Evolutionary conservation across 495 filamentous ascomycete genomes (phyloP), one percentile per base, ranked within the genome.

Genomic region (Tuber umbilicatum): DNA sequence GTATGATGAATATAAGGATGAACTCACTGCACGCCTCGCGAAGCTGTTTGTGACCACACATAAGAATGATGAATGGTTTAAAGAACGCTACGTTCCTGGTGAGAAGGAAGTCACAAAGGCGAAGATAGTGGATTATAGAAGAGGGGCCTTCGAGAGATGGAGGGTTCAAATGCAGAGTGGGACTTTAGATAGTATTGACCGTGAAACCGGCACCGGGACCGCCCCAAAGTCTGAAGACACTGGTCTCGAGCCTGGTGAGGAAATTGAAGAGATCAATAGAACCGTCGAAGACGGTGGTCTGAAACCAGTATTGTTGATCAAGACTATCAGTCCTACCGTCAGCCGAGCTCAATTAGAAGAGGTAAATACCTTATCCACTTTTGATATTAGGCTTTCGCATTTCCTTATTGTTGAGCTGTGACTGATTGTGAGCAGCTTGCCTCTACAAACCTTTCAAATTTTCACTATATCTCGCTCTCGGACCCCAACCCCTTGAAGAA

Each of bases 401-500:
- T 64, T 64, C 27, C 27, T 64, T 64, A 27, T 64, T 64, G 55
- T 64, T 64, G 55, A 35, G 14, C 55, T 64, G 55, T 3, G 55
- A 35, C 55, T 64, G 16, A 64, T 64, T 64, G 55, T 35, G 55
- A 64, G 19, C 14, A 97, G 93, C 73, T 87, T 98, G 75, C 81
- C 70, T 73, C 78, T 43, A 75, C 68, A 67, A 81, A 81, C 70
- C 50, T 82, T 42, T 70, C 75, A 23, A 82, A 82, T 40, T 82
- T 82, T 55, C 81, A 82, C 80, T 82, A 82, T 74, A 78, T 82
- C 73, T 82, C 81, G 47, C 81, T 82, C n/a, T 97, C 93, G 81
- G 95, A 99, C 82, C 95, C 95, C 0, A 99, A 98, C 80, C 94
- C 96, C 0, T 89, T 91, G 74, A 99, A 99, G 85, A 92, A 96